Conservation (phyloP, 257 asterid species). For the Scutellaria galericulata region DNA sequence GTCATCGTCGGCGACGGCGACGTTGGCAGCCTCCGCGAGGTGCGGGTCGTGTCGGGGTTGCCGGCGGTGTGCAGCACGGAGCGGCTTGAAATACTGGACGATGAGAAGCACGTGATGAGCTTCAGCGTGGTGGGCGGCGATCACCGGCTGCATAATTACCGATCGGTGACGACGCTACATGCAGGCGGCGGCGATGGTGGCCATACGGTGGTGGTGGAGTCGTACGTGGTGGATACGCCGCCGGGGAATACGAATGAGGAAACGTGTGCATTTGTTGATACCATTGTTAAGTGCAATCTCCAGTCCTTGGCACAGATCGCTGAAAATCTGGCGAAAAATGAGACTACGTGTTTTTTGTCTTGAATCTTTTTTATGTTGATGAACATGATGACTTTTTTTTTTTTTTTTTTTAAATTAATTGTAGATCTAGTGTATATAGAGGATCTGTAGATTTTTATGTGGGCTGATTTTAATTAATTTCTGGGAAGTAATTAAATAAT, state of each 20-base stretch:
- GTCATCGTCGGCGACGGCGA: slow-evolving; percentile 68
- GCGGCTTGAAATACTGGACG: slow-evolving; percentile 75
- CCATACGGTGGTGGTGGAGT: slow-evolving; percentile 74
- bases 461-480: slow-evolving; percentile 21
- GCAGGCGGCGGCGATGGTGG: slow-evolving; percentile 36
- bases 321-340: slow-evolving; percentile 38
- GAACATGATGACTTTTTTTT: too few relatives aligned
- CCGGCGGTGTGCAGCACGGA: slow-evolving; percentile 82
- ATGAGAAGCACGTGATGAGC: slow-evolving; percentile 75
- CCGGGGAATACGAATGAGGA: slow-evolving; percentile 77
- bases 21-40: slow-evolving; percentile 81
- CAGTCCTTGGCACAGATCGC: slow-evolving; percentile 71
- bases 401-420: slow-evolving; percentile 16
- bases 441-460: slow-evolving; percentile 16
- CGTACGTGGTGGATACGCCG: slow-evolving; percentile 83
- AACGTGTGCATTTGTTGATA: slow-evolving; percentile 74
- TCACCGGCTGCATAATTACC: slow-evolving; percentile 68
- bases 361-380: neutral
- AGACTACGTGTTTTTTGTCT: slow-evolving; percentile 25
- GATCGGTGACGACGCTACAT: slow-evolving; percentile 79
- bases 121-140: slow-evolving; percentile 85
- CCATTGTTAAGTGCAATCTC: slow-evolving; percentile 79
- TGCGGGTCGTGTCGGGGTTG: slow-evolving; percentile 74
- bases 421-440: slow-evolving; percentile 39
- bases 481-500: neutral